phyloP scores from a whole-genome alignment of 768 basidiomycete genomes.

The Neoboletus brunneissimus region DNA sequence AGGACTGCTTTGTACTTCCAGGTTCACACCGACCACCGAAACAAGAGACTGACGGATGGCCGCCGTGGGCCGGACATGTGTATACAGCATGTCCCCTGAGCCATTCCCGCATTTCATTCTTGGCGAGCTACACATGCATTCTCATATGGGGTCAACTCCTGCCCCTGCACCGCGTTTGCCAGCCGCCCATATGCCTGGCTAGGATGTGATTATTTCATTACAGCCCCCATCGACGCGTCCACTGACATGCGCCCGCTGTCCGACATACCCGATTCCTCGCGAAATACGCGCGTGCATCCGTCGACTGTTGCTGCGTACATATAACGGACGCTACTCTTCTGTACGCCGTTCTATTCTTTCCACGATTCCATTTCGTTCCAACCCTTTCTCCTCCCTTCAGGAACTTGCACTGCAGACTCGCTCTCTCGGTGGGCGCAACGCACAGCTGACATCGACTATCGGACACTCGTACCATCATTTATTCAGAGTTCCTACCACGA shows the following conservation, averaged over 20 bases:
- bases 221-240: conserved; percentile 4
- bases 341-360: conserved; percentile 10
- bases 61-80: conserved; percentile 3
- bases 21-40: background rate
- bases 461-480: background rate
- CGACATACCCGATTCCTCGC: conserved; percentile 13
- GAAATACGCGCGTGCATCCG: conserved; percentile 13
- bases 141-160: background rate
- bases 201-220: conserved; percentile 5
- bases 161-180: conserved; percentile 13
- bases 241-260: conserved; percentile 8
- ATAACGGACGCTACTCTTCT: conserved; percentile 17
- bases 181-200: conserved; percentile 11
- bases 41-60: background rate
- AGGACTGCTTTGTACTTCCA: background rate
- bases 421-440: conserved; percentile 1
- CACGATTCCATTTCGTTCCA: conserved; percentile 8
- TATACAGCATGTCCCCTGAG: conserved; percentile 14
- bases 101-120: conserved; percentile 9
- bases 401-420: background rate
- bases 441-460: conserved; percentile 2
- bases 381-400: background rate
- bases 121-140: conserved; percentile 17
- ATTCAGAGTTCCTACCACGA: background rate
- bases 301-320: conserved; percentile 16